phyloP scores from a whole-genome alignment of 2,329 filamentous ascomycete genomes.

The Alternaria angustiovoidea region DNA sequence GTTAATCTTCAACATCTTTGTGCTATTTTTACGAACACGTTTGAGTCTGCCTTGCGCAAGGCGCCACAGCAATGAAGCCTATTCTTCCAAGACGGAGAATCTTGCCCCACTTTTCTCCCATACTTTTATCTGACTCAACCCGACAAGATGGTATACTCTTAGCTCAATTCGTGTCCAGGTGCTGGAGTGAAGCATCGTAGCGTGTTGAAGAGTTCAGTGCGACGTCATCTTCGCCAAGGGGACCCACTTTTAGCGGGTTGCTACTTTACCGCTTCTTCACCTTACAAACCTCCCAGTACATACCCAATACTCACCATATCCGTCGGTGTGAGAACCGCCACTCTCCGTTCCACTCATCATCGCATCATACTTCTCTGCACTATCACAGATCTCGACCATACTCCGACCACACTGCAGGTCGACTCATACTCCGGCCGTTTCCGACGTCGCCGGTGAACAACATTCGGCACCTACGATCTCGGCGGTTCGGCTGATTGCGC shows the following conservation, averaged over 20 bases:
- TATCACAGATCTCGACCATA: constrained; percentile 12
- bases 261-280: constrained; percentile 41
- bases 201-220: constrained; percentile 13
- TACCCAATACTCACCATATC: constrained; percentile 14
- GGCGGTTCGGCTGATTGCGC: constrained; percentile 14
- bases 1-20: constrained; percentile 9
- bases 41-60: constrained; percentile 28
- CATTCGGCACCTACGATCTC: constrained; percentile 19
- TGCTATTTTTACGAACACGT: constrained; percentile 21
- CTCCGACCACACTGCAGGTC: constrained; percentile 14
- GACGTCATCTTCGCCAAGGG: constrained; percentile 31
- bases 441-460: constrained; percentile 22
- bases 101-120: neutral
- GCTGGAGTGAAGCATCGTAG: constrained; percentile 7
- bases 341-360: constrained; percentile 14
- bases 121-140: neutral
- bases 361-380: constrained; percentile 7
- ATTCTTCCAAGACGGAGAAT: constrained; percentile 4
- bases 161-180: constrained; percentile 9
- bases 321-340: constrained; percentile 45
- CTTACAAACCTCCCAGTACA: constrained; percentile 15
- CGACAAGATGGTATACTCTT: neutral
- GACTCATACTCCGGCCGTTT: constrained; percentile 17
- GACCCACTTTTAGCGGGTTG: constrained; percentile 15
- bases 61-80: constrained; percentile 7